These are phyloP conservation scores for Chlamydomonas schloesseri DNA, from an alignment of 139 green algal genomes.

Conservation along the genomic window DNA sequence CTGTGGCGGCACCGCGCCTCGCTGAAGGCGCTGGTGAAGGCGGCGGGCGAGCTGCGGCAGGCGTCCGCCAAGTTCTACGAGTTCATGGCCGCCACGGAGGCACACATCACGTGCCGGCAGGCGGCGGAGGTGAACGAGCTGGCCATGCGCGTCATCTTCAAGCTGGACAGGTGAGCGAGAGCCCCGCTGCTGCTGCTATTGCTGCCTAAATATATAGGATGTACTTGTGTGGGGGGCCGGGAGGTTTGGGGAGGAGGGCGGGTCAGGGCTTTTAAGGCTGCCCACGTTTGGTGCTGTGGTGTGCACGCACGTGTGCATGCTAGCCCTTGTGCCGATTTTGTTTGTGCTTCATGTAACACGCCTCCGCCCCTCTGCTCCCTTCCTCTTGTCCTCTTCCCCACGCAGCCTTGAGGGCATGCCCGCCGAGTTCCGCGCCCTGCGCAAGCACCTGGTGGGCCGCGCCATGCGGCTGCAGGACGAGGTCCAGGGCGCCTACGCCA, in stretches of 20 bases:
- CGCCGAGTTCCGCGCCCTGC: conserved; percentile 44
- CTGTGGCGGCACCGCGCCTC: conserved; percentile 14
- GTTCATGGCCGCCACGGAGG: conserved; percentile 3
- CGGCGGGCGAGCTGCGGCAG: background rate
- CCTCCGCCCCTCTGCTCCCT: background rate
- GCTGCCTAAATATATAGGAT: too few species aligned
- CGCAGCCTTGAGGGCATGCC: conserved; percentile 31
- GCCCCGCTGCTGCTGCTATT: background rate
- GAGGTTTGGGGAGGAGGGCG: too few species aligned
- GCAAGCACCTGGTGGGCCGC: conserved; percentile 50
- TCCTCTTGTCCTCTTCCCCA: background rate
- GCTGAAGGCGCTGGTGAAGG: background rate
- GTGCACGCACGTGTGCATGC: too few species aligned
- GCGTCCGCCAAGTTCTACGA: background rate
- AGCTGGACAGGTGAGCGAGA: conserved; percentile 43
- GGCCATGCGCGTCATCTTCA: conserved; percentile 53
- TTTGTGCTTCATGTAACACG: background rate
- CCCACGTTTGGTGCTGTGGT: background rate
- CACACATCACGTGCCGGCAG: conserved; percentile 39
- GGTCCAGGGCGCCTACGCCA: conserved; percentile 30
- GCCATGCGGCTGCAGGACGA: conserved; percentile 54
- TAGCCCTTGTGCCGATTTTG: too few species aligned
- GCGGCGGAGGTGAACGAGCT: conserved; percentile 60
- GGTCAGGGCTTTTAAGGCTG: background rate
- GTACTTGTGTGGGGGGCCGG: background rate